Base-by-base conservation (phyloP, 192 early-diverging fungal genomes). In the Backusella macrospora region DNA sequence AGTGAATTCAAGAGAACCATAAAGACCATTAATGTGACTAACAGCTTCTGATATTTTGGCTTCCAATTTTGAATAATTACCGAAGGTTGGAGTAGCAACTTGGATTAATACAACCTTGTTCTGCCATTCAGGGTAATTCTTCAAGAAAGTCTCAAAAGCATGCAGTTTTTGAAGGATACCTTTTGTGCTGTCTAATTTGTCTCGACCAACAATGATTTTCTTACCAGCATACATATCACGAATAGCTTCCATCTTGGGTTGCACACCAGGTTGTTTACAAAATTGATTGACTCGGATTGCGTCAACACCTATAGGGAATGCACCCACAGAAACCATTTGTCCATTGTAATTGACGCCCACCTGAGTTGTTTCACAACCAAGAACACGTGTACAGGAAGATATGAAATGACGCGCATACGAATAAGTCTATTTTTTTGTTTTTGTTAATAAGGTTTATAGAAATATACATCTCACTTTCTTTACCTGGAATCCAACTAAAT, bases 221-320 rank as follows among this genome's bases (percentile, higher is more conserved):
- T 98, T 98, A 44, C 85, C 95, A 73, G 89, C 85, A 75, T 96
- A 98, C 78, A 96, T 88, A 72, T 95, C 93, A 23, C 84, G 82
- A 49, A 99, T 92, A 21, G 86, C 81, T 45, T 87, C 85, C 80
- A 96, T 94, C 95, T 97, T 80, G 42, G 92, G 86, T 42, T 81
- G 44, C 1, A 99, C 96, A 0, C 80, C 83, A n/a, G 90, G 86
- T 43, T 80, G 76, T 49, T 93, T 89, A 72, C 92, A 88, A 48
- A 86, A 85, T 18, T 72, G 42, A 68, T 94, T 83, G 29, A 96
- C 87, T 21, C 89, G 79, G 34, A 92, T 82, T 5, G 90, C 85
- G 76, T 99, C 96, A 74, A 99, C 97, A 21, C 98, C 98, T 59
- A 99, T 97, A 0, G 98, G 98, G 80, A 98, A 98, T 16, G 96